Evolutionary conservation across 1,284 basidiomycete species (phyloP).

Genomic region (Ustanciosporium gigantosporum): DNA sequence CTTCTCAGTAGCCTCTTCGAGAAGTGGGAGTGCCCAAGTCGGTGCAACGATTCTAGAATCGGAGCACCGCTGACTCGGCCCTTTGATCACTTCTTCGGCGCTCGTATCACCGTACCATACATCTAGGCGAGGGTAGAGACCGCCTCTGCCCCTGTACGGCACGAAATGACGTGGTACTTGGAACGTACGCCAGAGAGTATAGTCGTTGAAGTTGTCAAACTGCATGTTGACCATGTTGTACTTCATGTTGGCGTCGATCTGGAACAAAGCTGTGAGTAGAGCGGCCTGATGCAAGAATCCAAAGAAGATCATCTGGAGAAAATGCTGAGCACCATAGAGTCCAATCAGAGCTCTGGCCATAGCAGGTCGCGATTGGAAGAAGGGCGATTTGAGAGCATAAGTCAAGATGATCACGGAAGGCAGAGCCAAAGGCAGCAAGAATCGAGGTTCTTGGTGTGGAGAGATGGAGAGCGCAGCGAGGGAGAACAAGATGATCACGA

Average conservation of each 20-base stretch:
- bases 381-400: constrained; percentile 5
- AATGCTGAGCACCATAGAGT: constrained; percentile 22
- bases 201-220: constrained; percentile 6
- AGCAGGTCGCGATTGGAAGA: background rate
- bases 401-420: constrained; percentile 42
- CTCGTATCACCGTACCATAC: background rate
- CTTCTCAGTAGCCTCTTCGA: no score
- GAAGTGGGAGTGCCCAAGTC: no score
- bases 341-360: background rate
- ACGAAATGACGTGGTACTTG: constrained; percentile 24
- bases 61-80: no score
- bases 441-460: constrained; percentile 62
- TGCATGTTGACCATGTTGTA: background rate
- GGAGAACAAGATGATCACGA: constrained; percentile 15
- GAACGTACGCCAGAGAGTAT: constrained; percentile 44
- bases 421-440: constrained; percentile 57
- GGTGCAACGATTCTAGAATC: no score
- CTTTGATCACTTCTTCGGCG: no score
- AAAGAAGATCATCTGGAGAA: constrained; percentile 33
- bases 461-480: constrained; percentile 52
- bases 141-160: no score
- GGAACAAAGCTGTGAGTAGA: constrained; percentile 29
- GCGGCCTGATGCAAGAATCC: constrained; percentile 36
- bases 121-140: no score
- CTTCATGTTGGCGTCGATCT: constrained; percentile 13